phyloP scores from a whole-genome alignment of 306 rosid genomes.

The Prunus campanulata region DNA sequence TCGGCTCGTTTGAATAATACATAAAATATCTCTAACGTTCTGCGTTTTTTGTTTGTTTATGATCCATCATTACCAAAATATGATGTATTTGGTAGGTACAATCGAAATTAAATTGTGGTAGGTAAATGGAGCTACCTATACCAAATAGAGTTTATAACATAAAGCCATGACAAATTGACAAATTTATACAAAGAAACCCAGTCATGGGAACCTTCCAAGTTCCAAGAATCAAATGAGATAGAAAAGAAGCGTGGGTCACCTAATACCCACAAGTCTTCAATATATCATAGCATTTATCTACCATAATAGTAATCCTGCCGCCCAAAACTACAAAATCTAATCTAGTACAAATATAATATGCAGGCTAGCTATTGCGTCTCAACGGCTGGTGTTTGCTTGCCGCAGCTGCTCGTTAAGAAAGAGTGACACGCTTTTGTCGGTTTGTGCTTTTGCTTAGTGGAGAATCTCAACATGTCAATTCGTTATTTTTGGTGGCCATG shows the following conservation, averaged over 20 bases:
- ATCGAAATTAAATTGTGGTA: background rate
- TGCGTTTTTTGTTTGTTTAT: too few relatives aligned
- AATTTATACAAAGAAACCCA: background rate
- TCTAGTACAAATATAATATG: background rate
- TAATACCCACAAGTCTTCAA: background rate
- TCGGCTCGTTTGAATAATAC: background rate
- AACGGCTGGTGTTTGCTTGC: constrained; percentile 13
- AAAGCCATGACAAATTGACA: background rate
- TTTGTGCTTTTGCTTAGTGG: background rate
- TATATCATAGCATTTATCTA: background rate
- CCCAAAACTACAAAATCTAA: background rate
- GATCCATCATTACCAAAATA: too few relatives aligned
- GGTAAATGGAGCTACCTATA: background rate
- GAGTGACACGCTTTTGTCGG: constrained; percentile 1
- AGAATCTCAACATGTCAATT: background rate
- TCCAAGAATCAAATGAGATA: background rate
- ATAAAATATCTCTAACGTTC: background rate
- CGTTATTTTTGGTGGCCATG: too few relatives aligned
- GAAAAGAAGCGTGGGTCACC: background rate
- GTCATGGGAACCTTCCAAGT: too few relatives aligned
- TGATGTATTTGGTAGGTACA: background rate
- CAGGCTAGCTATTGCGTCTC: background rate
- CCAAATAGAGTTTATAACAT: background rate
- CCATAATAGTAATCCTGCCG: background rate
- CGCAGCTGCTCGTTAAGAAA: background rate